A percentile compares a stretch with the other conserved stretches of the same genome.
Evolutionary conservation across 1,139 yeast species (phyloP).

Genomic region (Taphrina deformans): DNA sequence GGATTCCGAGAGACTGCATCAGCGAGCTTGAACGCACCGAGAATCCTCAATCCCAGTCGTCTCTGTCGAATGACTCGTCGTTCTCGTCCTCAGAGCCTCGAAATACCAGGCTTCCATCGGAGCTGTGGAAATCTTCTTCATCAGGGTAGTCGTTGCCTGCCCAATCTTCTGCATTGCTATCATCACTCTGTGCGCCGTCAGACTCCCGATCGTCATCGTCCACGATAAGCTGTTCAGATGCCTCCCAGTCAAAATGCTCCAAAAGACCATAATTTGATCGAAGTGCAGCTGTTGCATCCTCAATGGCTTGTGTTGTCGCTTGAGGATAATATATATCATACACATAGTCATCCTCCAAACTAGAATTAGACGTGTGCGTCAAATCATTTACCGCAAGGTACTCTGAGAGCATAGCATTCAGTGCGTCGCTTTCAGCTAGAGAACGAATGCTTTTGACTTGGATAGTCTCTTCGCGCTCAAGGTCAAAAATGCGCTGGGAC

Average conservation of each 20-base stretch:
- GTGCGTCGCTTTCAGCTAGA: conserved; percentile 1
- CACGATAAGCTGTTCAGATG: background rate
- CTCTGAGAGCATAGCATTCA: conserved; percentile 17
- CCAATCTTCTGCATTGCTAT: conserved; percentile 30
- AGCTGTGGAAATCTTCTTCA: background rate
- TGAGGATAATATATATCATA: conserved; percentile 29
- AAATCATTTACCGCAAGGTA: background rate
- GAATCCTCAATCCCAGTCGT: conserved; percentile 8
- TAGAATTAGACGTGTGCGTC: background rate
- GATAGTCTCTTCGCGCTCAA: conserved; percentile 9
- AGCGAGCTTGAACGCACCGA: too few species aligned
- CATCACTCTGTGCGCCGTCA: conserved; percentile 1
- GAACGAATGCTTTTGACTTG: background rate
- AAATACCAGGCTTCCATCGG: background rate
- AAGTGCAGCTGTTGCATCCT: conserved; percentile 9
- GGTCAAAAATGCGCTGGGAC: conserved; percentile 19
- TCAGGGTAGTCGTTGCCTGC: conserved; percentile 30
- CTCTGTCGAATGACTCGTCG: conserved; percentile 1
- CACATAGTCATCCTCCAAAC: conserved; percentile 27
- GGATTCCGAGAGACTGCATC: too few species aligned
- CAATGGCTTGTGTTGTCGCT: conserved; percentile 27
- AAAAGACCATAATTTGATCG: conserved; percentile 18
- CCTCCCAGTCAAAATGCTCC: conserved; percentile 30
- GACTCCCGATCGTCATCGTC: conserved; percentile 21
- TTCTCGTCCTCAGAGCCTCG: conserved; percentile 7